phyloP scores from a whole-genome alignment of 2,329 filamentous ascomycete genomes.

The Chaetothyriales sp. region DNA sequence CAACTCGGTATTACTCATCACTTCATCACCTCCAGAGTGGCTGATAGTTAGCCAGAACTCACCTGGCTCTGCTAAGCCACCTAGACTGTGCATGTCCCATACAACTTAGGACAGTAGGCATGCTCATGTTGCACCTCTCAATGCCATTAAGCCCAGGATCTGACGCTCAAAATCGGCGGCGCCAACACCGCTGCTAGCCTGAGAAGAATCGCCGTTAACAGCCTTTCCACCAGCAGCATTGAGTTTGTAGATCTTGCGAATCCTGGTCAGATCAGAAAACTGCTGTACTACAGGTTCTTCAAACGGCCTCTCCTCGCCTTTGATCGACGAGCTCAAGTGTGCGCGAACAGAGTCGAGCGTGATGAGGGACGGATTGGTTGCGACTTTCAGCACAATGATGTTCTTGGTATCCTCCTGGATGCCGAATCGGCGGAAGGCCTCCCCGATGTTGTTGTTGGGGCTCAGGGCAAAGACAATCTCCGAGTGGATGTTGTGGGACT shows the following conservation, averaged over 20 bases:
- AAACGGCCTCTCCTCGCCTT: conserved; percentile 46
- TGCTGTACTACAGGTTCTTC: conserved; percentile 46
- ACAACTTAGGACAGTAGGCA: too few relatives aligned
- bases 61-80: too few relatives aligned
- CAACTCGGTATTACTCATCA: too few relatives aligned
- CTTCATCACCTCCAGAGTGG: too few relatives aligned
- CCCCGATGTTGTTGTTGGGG: conserved; percentile 76
- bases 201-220: conserved; percentile 11
- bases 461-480: conserved; percentile 73
- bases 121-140: conserved; percentile 43
- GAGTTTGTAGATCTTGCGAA: conserved; percentile 79
- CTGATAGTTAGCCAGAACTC: too few relatives aligned
- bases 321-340: conserved; percentile 48
- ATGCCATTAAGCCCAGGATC: conserved; percentile 61
- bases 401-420: conserved; percentile 54
- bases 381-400: conserved; percentile 70
- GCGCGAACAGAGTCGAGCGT: conserved; percentile 35
- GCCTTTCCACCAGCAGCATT: conserved; percentile 27
- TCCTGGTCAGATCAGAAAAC: conserved; percentile 49
- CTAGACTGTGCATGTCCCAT: too few relatives aligned
- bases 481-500: conserved; percentile 74
- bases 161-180: conserved; percentile 49
- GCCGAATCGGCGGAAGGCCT: conserved; percentile 80
- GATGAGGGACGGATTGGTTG: conserved; percentile 35
- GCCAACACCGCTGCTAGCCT: conserved; percentile 17